Base-by-base conservation (phyloP, 2,329 filamentous ascomycete species). In the Apiospora marii region DNA sequence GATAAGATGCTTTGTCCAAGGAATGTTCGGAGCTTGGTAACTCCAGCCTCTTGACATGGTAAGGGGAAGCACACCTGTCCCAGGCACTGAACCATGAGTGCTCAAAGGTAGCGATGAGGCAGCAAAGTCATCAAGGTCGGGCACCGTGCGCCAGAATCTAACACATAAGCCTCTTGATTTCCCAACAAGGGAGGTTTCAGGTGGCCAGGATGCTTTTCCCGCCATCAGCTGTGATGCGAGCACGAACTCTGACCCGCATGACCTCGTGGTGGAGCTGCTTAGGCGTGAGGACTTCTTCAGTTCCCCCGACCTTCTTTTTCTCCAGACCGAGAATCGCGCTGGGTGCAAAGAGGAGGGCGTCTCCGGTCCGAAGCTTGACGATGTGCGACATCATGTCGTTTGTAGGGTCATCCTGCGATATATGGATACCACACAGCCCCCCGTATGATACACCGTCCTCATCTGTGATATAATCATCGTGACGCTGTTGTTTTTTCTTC, bases 281-380 rank as follows among this genome's bases (percentile, higher is more conserved):
- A 13, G 78, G 75, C 6, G 43, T 68, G 3, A 70, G 71, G 44
- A 64, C 37, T 5, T 48, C 34, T 22, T 64, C 70, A 4, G 69
- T 43, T 12, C 46, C 22, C 46, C 7, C n/a, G 46, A 10, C 16
- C 19, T 64, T 64, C 12, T 24, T 19, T 70, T 69, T 74, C 71
- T 77, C 74, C 19, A 86, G 73, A 0, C 77, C 79, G 8, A 83
- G 64, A 1, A 85, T 77, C 0, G 85, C 85, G 49, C 80, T 85
- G 0, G 85, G 86, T 0, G 84, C 82, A 74, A 87, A 87, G 8
- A 88, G 67, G 1, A 88, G 77, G 1, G 85, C 86, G 71, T 88
- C 84, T 0, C 86, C 86, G 2, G 83, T 83, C 4, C 78, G 78
- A 14, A 87, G 79, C 6, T 77, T 75, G 12, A 87, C 83, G 51